Evolutionary conservation across 495 filamentous ascomycete species (phyloP).

Genomic region (Penicillium pancosmium): DNA sequence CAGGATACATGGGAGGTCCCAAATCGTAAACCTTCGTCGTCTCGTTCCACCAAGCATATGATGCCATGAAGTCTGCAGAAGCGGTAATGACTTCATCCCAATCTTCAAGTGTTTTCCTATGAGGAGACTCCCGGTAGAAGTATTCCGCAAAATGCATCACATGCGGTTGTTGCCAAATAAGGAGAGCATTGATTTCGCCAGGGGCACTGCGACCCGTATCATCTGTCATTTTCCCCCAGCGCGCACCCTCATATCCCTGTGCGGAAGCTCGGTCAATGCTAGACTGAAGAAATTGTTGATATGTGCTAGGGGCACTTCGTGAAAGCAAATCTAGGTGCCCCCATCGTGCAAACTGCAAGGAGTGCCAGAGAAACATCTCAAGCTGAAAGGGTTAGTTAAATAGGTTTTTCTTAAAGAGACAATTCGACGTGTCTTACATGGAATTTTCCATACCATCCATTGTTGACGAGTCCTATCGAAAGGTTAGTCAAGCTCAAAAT

Average conservation of each 20-base stretch:
- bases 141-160: conserved; percentile 22
- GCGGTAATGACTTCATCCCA: conserved; percentile 17
- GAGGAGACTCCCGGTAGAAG: conserved; percentile 8
- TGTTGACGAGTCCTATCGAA: conserved; percentile 17
- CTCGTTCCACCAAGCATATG: conserved; percentile 24
- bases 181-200: conserved; percentile 32
- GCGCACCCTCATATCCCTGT: conserved; percentile 56
- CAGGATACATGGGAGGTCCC: conserved; percentile 22
- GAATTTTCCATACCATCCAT: conserved; percentile 29
- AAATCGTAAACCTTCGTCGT: conserved; percentile 22
- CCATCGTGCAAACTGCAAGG: conserved; percentile 56
- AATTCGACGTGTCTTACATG: conserved; percentile 7
- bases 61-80: conserved; percentile 20
- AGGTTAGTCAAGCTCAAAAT: not conserved
- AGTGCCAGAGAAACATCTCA: conserved; percentile 60
- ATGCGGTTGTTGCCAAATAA: conserved; percentile 28
- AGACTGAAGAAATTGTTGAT: conserved; percentile 49
- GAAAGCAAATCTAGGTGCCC: conserved; percentile 47
- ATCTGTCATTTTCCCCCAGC: conserved; percentile 64
- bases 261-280: conserved; percentile 45
- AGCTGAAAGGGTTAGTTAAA: conserved; percentile 17
- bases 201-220: conserved; percentile 56
- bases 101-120: conserved; percentile 5
- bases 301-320: conserved; percentile 48
- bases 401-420: too few species aligned